Conservation (phyloP, 768 basidiomycete genomes). For the Mrakia gelida region DNA sequence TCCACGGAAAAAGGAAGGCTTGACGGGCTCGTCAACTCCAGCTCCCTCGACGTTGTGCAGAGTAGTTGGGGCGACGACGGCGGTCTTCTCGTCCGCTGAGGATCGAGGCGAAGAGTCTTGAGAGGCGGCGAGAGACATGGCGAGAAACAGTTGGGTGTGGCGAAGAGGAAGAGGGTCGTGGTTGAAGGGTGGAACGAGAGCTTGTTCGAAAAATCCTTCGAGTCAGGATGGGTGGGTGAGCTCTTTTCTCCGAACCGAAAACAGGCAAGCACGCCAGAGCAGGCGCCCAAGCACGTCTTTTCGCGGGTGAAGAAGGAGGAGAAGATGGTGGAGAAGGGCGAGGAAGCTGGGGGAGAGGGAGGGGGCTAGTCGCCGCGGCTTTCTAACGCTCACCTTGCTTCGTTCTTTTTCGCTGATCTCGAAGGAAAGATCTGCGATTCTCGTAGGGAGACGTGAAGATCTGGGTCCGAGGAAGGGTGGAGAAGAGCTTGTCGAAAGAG, state of each 20-base stretch:
- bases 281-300: too few relatives aligned
- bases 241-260: too few relatives aligned
- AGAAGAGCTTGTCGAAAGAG: neutral
- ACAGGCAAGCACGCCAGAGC: too few relatives aligned
- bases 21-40: neutral
- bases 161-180: neutral
- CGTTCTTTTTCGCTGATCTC: too few relatives aligned
- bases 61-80: neutral
- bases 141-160: neutral
- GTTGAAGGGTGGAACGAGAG: neutral
- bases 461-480: neutral
- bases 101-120: slow-evolving; percentile 13
- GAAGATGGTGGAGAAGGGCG: too few relatives aligned
- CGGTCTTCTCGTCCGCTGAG: neutral
- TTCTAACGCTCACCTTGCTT: too few relatives aligned
- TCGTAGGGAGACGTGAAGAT: too few relatives aligned
- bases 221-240: too few relatives aligned
- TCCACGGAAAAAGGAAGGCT: slow-evolving; percentile 8
- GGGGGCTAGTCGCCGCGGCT: too few relatives aligned
- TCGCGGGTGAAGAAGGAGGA: too few relatives aligned
- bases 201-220: neutral
- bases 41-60: slow-evolving; percentile 1
- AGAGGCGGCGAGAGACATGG: neutral
- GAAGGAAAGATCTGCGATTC: too few relatives aligned
- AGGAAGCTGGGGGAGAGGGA: too few relatives aligned